Evolutionary conservation across 2,329 filamentous ascomycete species (phyloP), one percentile per base, ranked within the genome.

Genomic region (Monilinia vaccinii-corymbosi): DNA sequence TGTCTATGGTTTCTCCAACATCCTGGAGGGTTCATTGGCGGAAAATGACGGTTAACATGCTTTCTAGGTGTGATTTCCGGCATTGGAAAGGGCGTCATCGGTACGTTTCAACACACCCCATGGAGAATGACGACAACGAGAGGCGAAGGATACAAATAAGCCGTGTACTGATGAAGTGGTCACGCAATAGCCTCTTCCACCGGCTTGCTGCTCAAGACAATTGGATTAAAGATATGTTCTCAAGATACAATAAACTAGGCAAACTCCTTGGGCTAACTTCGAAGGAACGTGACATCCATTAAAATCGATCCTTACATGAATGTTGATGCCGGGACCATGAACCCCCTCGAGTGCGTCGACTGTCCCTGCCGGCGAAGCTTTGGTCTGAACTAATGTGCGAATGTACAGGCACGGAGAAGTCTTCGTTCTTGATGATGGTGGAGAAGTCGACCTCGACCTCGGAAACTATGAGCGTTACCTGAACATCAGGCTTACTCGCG

Each of bases 371-470:
- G 53, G 51, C 42, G 47, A 53, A 46, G 50, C 25, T 66, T 28
- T 9, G 18, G 32, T 38, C 70, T 32, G 68, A 68, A 49, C 70
- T 72, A 32, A 71, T 76, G 71, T 36, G 23, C 16, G 21, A 36
- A 6, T 58, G 4, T 48, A 49, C 65, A 88, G 85, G 74, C 91
- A 96, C 72, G 92, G 92, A 66, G 92, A 96, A 76, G 87, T 88
- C 67, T 96, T 93, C 71, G 92, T 97, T 52, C 81, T 94, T 61
- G 84, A 89, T 68, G 90, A 94, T 70, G 89, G 89, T 64, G 88
- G 88, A 66, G 88, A 90, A 74, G 82, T 85, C 64, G 86, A 89
- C 70, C 81, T 90, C 61, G 87, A 90, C 72, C 78, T 90, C 38
- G 87, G 87, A 65, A 89, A 89, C 74, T 89, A 89, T 75, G 87